These are phyloP conservation scores for Prunella vulgaris DNA, from an alignment of 257 asterid genomes.

Conservation along the genomic window DNA sequence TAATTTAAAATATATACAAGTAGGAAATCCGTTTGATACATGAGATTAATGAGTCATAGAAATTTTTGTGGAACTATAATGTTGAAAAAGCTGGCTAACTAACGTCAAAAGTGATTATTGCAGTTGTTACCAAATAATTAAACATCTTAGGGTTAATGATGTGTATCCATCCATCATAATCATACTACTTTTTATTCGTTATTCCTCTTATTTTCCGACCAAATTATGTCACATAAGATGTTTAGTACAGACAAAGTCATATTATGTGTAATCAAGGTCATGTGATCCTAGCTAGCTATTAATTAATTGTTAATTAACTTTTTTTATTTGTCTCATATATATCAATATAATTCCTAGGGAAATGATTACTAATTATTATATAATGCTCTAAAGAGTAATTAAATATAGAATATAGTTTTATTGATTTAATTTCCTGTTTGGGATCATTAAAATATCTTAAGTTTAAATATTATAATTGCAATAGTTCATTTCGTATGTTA, in stretches of 20 bases:
- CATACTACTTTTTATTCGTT: neutral
- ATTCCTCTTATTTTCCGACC: slow-evolving; percentile 42
- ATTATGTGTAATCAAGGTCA: slow-evolving; percentile 19
- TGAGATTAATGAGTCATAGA: too few relatives aligned
- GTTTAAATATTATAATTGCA: too few relatives aligned
- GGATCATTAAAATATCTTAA: neutral
- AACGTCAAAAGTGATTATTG: slow-evolving; percentile 38
- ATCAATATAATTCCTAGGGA: neutral
- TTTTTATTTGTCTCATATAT: neutral
- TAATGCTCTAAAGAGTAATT: neutral
- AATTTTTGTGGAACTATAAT: neutral
- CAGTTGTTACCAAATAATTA: slow-evolving; percentile 33
- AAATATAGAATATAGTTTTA: neutral
- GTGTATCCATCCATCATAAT: slow-evolving; percentile 4
- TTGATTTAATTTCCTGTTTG: too few relatives aligned
- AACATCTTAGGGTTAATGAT: slow-evolving; percentile 9
- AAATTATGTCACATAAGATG: slow-evolving; percentile 29
- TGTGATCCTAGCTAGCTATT: slow-evolving; percentile 22
- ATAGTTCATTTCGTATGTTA: too few relatives aligned
- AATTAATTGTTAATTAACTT: neutral
- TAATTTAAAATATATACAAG: too few relatives aligned
- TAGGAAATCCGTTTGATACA: too few relatives aligned
- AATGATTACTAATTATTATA: neutral
- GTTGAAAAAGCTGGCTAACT: slow-evolving; percentile 11
- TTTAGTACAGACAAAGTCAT: slow-evolving; percentile 37